Evolutionary conservation across 2,329 filamentous ascomycete species (phyloP).

Genomic region (Pyricularia sp.): DNA sequence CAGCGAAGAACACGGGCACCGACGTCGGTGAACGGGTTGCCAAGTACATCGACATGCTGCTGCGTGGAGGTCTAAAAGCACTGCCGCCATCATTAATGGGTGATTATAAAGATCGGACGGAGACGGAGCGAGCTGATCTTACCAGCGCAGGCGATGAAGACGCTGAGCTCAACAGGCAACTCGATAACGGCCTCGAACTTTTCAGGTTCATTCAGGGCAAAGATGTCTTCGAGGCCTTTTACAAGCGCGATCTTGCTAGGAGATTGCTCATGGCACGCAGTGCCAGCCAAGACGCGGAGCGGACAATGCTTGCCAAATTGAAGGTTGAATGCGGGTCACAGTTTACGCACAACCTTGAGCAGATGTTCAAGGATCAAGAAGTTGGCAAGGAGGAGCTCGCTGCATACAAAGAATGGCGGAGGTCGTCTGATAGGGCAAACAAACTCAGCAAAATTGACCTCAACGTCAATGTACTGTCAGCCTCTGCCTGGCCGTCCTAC

Average conservation of each 20-base stretch:
- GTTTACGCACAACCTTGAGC: slow-evolving; percentile 94
- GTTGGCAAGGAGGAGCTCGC: slow-evolving; percentile 84
- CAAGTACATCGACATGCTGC: slow-evolving; percentile 83
- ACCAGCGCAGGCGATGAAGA: slow-evolving; percentile 73
- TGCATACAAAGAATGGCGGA: slow-evolving; percentile 62
- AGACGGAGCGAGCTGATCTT: slow-evolving; percentile 48
- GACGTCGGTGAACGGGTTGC: slow-evolving; percentile 99
- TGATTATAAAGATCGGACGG: slow-evolving; percentile 42
- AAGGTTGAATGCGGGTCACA: slow-evolving; percentile 86
- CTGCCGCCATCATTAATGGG: slow-evolving; percentile 57
- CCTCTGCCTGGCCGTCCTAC: slow-evolving; percentile 87
- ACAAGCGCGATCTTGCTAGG: slow-evolving; percentile 92
- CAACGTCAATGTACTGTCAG: slow-evolving; percentile 79
- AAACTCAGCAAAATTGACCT: slow-evolving; percentile 51
- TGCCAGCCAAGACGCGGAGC: slow-evolving; percentile 87
- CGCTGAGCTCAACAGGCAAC: slow-evolving; percentile 76
- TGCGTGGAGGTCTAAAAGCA: slow-evolving; percentile 77
- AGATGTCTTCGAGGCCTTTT: slow-evolving; percentile 96
- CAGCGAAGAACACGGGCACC: slow-evolving; percentile 71
- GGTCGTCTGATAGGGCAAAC: slow-evolving; percentile 18
- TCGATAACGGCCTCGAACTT: slow-evolving; percentile 84
- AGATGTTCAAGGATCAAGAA: slow-evolving; percentile 99
- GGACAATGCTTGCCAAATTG: slow-evolving; percentile 85
- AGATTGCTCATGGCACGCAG: slow-evolving; percentile 83
- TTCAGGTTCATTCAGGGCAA: slow-evolving; percentile 97